phyloP scores from a whole-genome alignment of 768 basidiomycete genomes.

The Pleurotus sapidus region DNA sequence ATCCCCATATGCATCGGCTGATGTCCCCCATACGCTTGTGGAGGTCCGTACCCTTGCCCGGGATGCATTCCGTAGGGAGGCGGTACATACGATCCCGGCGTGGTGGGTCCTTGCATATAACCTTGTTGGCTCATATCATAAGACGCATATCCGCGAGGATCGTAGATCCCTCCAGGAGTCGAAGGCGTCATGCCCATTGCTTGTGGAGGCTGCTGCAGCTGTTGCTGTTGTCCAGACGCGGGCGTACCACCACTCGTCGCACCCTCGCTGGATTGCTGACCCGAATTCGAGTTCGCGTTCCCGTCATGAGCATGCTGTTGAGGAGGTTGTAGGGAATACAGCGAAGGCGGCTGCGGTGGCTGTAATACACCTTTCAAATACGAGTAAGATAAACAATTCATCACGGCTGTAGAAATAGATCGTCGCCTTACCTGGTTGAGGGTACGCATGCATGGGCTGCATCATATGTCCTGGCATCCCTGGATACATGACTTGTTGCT shows the following conservation, averaged over 20 bases:
- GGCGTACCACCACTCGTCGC: neutral
- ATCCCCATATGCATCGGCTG: conserved; percentile 9
- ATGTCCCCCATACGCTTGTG: conserved; percentile 1
- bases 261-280: neutral
- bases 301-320: neutral
- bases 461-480: neutral
- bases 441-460: neutral
- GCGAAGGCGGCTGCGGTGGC: conserved; percentile 12
- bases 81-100: conserved; percentile 10
- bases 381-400: no score
- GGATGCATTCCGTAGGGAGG: conserved; percentile 8
- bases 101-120: conserved; percentile 16
- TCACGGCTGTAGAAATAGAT: no score
- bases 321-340: neutral
- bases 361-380: neutral
- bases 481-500: conserved; percentile 6
- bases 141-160: neutral
- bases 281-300: neutral
- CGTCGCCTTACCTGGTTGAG: neutral
- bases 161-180: conserved; percentile 3
- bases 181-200: conserved; percentile 7
- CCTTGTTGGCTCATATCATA: conserved; percentile 16
- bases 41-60: conserved; percentile 5
- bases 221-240: neutral
- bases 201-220: conserved; percentile 1